Percentiles rank a stretch among this genome's conserved stretches.
phyloP scores from a whole-genome alignment of 108 stramenopile genomes.

The Thalassiosira profunda region DNA sequence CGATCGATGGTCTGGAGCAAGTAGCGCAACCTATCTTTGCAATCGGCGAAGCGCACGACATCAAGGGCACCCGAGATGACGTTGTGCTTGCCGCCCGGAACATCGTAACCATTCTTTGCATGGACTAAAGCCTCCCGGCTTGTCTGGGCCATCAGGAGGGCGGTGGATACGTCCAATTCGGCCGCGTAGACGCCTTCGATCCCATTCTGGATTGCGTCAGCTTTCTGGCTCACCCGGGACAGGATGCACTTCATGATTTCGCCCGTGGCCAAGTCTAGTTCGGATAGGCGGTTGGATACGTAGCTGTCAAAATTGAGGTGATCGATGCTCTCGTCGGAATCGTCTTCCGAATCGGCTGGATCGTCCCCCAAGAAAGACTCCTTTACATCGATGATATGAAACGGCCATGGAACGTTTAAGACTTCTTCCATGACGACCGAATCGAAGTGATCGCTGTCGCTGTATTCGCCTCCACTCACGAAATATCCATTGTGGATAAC shows the following conservation, averaged over 20 bases:
- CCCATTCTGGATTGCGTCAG: slow-evolving; percentile 18
- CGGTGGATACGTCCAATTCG: slow-evolving; percentile 33
- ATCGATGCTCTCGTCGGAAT: slow-evolving; percentile 6
- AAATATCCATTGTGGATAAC: slow-evolving; percentile 38
- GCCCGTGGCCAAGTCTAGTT: slow-evolving; percentile 31
- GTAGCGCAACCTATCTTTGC: slow-evolving; percentile 27
- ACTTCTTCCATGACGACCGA: slow-evolving; percentile 50
- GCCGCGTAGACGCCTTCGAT: slow-evolving; percentile 23
- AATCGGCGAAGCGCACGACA: slow-evolving; percentile 26
- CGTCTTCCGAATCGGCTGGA: slow-evolving; percentile 7
- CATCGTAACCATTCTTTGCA: slow-evolving; percentile 20
- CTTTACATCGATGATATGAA: slow-evolving; percentile 29
- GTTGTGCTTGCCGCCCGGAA: slow-evolving; percentile 16
- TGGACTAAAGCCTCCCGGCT: slow-evolving; percentile 33
- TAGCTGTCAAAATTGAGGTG: slow-evolving; percentile 44
- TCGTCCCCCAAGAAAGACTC: slow-evolving; percentile 28
- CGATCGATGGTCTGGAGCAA: slow-evolving; percentile 27
- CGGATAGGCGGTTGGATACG: slow-evolving; percentile 39
- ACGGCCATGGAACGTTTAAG: slow-evolving; percentile 48
- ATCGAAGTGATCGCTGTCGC: slow-evolving; percentile 28
- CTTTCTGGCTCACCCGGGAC: slow-evolving; percentile 25
- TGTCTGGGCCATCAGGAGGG: slow-evolving; percentile 24
- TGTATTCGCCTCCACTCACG: slow-evolving; percentile 2
- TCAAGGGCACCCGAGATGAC: slow-evolving; percentile 19
- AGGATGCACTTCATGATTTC: slow-evolving; percentile 29